Evolutionary conservation across 108 stramenopile species (phyloP).

Genomic region (Nannochloropsis gaditana): DNA sequence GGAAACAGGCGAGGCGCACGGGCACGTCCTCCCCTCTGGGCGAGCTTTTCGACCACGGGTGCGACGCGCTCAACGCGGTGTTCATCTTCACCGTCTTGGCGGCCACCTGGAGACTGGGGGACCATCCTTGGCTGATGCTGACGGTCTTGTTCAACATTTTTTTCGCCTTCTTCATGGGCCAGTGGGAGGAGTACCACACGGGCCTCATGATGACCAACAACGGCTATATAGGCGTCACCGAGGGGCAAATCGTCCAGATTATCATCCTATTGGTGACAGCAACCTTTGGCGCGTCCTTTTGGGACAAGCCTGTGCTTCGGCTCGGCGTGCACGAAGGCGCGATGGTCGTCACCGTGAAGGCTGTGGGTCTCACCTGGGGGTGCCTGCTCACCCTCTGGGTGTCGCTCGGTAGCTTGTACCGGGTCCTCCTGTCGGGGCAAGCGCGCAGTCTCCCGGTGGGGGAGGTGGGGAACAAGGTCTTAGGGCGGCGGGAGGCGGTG

Average conservation of each 20-base stretch:
- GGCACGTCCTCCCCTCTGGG: conserved; percentile 78
- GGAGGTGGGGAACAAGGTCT: neutral
- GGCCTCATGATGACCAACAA: conserved; percentile 52
- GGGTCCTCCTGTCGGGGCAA: neutral
- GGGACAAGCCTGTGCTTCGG: neutral
- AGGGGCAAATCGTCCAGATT: conserved; percentile 43
- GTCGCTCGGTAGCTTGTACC: neutral
- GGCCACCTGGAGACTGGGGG: neutral
- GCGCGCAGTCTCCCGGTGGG: neutral
- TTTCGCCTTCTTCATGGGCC: conserved; percentile 77
- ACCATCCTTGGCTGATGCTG: conserved; percentile 43
- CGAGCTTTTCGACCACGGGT: conserved; percentile 95
- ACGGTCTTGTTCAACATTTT: conserved; percentile 64
- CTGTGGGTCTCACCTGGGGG: neutral
- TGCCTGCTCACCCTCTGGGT: neutral
- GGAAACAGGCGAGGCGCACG: conserved; percentile 91
- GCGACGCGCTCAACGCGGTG: conserved; percentile 78
- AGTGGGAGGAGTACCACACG: conserved; percentile 94
- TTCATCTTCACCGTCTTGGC: conserved; percentile 46
- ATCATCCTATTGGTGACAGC: conserved; percentile 28
- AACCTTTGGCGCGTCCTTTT: conserved; percentile 22
- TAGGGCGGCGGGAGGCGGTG: conserved; percentile 24
- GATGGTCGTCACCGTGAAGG: neutral
- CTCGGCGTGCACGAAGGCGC: neutral
- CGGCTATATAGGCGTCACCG: conserved; percentile 41